phyloP scores from a whole-genome alignment of 1,284 basidiomycete genomes.

The Cryptococcus sp. region DNA sequence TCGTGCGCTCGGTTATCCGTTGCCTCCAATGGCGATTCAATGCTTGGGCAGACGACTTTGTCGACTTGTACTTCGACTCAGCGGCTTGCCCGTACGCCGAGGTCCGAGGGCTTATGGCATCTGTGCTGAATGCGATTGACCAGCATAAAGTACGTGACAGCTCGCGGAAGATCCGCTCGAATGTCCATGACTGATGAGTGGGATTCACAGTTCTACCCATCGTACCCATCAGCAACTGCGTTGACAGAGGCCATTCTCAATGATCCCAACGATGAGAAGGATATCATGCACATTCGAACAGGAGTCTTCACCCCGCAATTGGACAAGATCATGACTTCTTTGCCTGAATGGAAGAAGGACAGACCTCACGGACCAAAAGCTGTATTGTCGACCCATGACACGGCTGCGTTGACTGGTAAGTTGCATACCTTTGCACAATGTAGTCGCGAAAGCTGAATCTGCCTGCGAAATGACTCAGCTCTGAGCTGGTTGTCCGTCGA shows the following conservation, averaged over 20 bases:
- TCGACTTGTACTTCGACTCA: conserved; percentile 71
- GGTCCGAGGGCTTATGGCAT: conserved; percentile 70
- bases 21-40: conserved; percentile 76
- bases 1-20: conserved; percentile 60
- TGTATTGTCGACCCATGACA: conserved; percentile 84
- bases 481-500: conserved; percentile 75
- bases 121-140: conserved; percentile 66
- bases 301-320: conserved; percentile 63
- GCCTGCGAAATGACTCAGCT: conserved; percentile 41
- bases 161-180: background rate
- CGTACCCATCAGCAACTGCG: conserved; percentile 65
- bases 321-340: conserved; percentile 59
- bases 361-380: conserved; percentile 82
- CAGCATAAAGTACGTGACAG: conserved; percentile 64
- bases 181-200: background rate
- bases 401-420: conserved; percentile 63
- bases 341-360: conserved; percentile 69
- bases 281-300: conserved; percentile 72
- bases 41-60: conserved; percentile 66
- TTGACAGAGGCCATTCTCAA: conserved; percentile 66
- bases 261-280: conserved; percentile 59
- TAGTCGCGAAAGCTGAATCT: background rate
- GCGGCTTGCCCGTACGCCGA: conserved; percentile 80
- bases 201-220: conserved; percentile 59
- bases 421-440: background rate